These are phyloP conservation scores for rapeseed (Brassica napus) DNA, from an alignment of 345 rosid species.

Conservation along the genomic window DNA sequence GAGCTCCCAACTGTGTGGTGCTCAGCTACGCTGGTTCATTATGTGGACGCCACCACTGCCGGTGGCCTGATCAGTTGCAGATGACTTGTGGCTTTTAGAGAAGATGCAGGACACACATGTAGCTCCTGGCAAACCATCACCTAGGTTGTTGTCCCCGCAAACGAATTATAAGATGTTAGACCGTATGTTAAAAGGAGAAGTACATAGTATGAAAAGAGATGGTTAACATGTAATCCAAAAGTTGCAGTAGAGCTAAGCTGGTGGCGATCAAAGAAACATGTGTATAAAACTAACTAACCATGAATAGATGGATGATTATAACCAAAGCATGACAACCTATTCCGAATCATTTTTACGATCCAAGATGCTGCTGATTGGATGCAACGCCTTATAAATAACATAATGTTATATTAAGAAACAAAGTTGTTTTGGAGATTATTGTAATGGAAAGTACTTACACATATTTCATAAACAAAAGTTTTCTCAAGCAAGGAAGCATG, in stretches of 20 bases:
- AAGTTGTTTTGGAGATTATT: not conserved
- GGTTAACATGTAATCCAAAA: not conserved
- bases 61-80: not conserved
- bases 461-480: not conserved
- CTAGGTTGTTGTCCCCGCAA: not conserved
- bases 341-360: not conserved
- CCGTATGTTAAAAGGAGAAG: not conserved
- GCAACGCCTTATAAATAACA: constrained; percentile 67
- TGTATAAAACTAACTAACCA: not conserved
- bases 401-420: not conserved
- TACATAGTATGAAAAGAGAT: not conserved
- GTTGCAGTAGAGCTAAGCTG: not conserved
- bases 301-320: not conserved
- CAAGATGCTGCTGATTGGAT: constrained; percentile 55
- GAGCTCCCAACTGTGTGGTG: not conserved
- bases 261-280: not conserved
- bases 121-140: not conserved
- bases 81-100: not conserved
- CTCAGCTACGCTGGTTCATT: not conserved
- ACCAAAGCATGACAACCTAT: not conserved
- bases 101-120: not conserved
- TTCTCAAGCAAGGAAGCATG: not conserved
- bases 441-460: constrained; percentile 19
- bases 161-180: not conserved
- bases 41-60: not conserved